Evolutionary conservation across 495 filamentous ascomycete genomes (phyloP).

Genomic region (Aspergillus sclerotiicarbonarius): DNA sequence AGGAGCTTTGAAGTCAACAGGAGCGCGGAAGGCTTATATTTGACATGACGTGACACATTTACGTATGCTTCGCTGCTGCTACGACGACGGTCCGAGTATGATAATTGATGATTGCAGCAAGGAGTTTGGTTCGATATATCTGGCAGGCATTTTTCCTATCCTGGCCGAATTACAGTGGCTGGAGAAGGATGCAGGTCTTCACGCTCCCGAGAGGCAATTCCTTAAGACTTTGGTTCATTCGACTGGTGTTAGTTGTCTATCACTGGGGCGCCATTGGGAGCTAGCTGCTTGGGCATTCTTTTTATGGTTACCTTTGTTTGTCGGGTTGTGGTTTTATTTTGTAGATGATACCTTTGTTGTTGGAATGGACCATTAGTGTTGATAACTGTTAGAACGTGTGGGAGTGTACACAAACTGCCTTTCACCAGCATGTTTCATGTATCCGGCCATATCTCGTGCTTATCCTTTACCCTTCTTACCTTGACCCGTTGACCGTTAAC

Average conservation of each 20-base stretch:
- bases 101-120: slow-evolving; percentile 14
- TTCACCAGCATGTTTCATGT: neutral
- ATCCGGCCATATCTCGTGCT: too few relatives aligned
- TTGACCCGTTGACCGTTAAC: too few relatives aligned
- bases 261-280: slow-evolving; percentile 2
- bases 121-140: slow-evolving; percentile 3
- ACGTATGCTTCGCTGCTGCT: neutral
- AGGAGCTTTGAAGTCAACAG: slow-evolving; percentile 28
- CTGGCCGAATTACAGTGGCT: neutral
- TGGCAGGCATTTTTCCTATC: neutral
- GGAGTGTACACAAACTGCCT: neutral
- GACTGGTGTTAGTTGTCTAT: neutral
- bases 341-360: slow-evolving; percentile 3
- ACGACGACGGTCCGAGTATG: slow-evolving; percentile 7
- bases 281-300: neutral
- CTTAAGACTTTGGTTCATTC: slow-evolving; percentile 7
- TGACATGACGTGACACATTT: neutral
- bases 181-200: neutral
- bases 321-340: neutral
- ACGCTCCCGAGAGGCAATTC: neutral
- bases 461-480: too few relatives aligned
- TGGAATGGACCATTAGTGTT: neutral
- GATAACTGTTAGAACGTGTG: neutral
- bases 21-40: neutral
- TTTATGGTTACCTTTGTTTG: neutral